Conservation (phyloP, 306 rosid genomes). For the Ormosia semicastrata region DNA sequence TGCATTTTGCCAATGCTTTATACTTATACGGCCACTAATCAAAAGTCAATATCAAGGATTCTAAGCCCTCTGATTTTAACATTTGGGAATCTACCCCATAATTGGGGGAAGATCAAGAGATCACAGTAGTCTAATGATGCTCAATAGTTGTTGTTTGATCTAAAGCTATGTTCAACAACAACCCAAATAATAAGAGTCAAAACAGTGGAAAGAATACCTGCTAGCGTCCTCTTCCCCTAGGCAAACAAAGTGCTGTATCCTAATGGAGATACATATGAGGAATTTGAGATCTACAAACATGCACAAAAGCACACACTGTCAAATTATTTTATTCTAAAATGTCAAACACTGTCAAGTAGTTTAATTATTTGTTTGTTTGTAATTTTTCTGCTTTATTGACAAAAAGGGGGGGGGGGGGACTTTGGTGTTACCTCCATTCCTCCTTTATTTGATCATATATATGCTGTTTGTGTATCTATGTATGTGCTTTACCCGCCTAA, state of each 20-base stretch:
- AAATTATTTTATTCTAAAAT: too few species aligned
- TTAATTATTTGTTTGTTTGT: too few species aligned
- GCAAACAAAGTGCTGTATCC: too few species aligned
- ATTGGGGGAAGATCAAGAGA: not conserved
- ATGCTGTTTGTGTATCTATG: not conserved
- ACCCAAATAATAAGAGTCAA: too few species aligned
- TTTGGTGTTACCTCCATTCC: slow-evolving; percentile 26
- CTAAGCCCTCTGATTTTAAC: not conserved
- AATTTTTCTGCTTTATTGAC: slow-evolving; percentile 49
- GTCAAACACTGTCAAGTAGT: too few species aligned
- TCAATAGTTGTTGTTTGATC: not conserved
- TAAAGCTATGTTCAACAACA: too few species aligned
- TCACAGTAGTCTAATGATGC: not conserved
- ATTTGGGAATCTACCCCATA: not conserved
- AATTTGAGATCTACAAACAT: too few species aligned
- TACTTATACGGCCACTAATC: not conserved
- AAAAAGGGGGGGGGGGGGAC: not conserved
- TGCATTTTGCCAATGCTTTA: not conserved
- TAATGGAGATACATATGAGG: too few species aligned
- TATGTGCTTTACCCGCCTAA: not conserved
- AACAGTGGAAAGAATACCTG: too few species aligned
- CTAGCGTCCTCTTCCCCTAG: too few species aligned
- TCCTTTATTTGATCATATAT: not conserved
- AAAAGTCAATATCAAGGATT: not conserved
- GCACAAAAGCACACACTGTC: too few species aligned